Evolutionary conservation across 2,329 filamentous ascomycete species (phyloP).

Genomic region (Sarocladium oryzae): DNA sequence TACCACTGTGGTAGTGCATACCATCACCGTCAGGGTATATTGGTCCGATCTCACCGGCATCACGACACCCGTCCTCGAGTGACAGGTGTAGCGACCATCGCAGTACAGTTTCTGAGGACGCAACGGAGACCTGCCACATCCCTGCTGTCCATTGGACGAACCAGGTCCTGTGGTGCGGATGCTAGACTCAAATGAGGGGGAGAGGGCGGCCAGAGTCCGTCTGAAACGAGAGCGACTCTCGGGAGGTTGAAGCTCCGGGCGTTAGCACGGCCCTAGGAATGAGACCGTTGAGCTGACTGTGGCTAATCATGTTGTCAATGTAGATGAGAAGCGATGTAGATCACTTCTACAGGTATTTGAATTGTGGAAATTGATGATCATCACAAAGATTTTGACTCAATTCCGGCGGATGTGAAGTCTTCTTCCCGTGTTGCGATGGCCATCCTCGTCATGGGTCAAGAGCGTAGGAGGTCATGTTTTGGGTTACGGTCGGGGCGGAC

Average conservation of each 20-base stretch:
- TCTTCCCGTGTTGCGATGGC: too few species aligned
- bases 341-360: too few species aligned
- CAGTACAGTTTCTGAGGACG: too few species aligned
- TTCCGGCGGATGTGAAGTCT: too few species aligned
- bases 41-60: constrained; percentile 4
- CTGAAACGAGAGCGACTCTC: constrained; percentile 2
- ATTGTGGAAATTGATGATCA: too few species aligned
- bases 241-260: constrained; percentile 3
- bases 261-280: constrained; percentile 6
- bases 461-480: not conserved
- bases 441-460: too few species aligned
- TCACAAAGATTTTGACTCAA: too few species aligned
- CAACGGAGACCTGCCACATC: too few species aligned
- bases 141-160: not conserved
- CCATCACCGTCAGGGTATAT: not conserved
- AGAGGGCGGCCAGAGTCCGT: not conserved
- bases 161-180: not conserved
- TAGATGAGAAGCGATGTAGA: too few species aligned
- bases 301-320: not conserved
- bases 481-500: not conserved
- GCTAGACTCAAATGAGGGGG: not conserved
- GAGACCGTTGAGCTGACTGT: not conserved
- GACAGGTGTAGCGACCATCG: not conserved
- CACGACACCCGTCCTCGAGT: not conserved
- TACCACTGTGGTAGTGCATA: not conserved